These are phyloP conservation scores for Penicillium malachiteum DNA, from an alignment of 495 filamentous ascomycete species.

Conservation along the genomic window DNA sequence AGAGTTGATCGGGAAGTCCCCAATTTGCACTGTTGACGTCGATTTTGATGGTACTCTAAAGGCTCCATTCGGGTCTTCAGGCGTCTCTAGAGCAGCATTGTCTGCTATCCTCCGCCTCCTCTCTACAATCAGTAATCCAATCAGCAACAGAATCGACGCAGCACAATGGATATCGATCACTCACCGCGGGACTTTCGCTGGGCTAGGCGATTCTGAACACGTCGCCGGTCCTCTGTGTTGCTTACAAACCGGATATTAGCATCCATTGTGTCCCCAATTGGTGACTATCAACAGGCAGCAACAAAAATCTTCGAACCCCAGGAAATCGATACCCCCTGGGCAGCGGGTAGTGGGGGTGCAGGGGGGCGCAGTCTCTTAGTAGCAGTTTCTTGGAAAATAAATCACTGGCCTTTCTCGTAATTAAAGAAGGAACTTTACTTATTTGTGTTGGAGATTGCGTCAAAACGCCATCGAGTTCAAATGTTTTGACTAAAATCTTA, in stretches of 20 bases:
- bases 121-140: neutral
- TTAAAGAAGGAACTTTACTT: too few relatives aligned
- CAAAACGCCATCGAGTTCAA: too few relatives aligned
- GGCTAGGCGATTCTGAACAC: neutral
- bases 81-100: neutral
- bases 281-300: neutral
- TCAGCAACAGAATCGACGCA: neutral
- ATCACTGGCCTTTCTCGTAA: too few relatives aligned
- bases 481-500: too few relatives aligned
- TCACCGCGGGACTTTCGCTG: constrained; percentile 3
- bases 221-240: neutral
- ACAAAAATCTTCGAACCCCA: neutral
- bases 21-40: too few relatives aligned
- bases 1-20: too few relatives aligned
- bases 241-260: neutral
- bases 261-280: neutral
- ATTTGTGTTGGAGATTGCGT: too few relatives aligned
- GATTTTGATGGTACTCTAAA: too few relatives aligned
- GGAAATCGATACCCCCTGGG: too few relatives aligned
- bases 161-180: neutral
- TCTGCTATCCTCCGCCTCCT: neutral
- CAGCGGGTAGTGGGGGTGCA: too few relatives aligned
- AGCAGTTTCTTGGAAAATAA: too few relatives aligned
- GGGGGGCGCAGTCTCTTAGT: too few relatives aligned
- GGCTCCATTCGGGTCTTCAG: neutral